Evolutionary conservation across 2,329 filamentous ascomycete genomes (phyloP).

Genomic region (Verticillium alfalfae): DNA sequence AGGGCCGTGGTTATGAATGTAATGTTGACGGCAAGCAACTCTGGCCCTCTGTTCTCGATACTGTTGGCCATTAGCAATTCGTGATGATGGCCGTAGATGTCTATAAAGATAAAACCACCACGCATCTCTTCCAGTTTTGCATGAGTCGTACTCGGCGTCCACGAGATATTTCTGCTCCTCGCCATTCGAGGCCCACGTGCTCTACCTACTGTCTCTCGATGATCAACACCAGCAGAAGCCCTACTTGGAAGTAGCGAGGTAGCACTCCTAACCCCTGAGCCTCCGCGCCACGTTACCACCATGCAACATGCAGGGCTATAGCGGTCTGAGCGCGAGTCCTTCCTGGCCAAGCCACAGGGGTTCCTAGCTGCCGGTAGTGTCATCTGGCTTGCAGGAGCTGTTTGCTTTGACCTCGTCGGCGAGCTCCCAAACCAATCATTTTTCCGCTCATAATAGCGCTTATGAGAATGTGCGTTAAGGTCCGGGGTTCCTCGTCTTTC

Average conservation of each 20-base stretch:
- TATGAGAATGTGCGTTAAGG: too few species aligned
- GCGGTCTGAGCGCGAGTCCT: neutral
- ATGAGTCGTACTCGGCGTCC: neutral
- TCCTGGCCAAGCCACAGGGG: neutral
- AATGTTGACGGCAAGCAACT: constrained; percentile 25
- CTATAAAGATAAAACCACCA: neutral
- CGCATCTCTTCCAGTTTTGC: neutral
- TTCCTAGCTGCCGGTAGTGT: neutral
- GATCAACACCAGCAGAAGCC: neutral
- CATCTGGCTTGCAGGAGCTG: neutral
- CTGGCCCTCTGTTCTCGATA: constrained; percentile 23
- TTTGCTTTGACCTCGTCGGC: neutral
- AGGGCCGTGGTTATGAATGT: constrained; percentile 19
- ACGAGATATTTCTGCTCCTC: neutral
- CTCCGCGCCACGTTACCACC: neutral
- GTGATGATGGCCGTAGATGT: neutral
- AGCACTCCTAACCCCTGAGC: neutral
- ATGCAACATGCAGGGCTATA: neutral
- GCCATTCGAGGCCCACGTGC: neutral
- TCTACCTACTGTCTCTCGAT: neutral
- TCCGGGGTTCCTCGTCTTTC: too few species aligned
- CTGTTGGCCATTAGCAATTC: neutral
- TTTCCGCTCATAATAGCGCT: too few species aligned
- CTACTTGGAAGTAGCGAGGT: neutral
- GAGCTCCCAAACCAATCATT: neutral